Conservation (phyloP, 169 alveolate species). For the Babesia divergens region DNA sequence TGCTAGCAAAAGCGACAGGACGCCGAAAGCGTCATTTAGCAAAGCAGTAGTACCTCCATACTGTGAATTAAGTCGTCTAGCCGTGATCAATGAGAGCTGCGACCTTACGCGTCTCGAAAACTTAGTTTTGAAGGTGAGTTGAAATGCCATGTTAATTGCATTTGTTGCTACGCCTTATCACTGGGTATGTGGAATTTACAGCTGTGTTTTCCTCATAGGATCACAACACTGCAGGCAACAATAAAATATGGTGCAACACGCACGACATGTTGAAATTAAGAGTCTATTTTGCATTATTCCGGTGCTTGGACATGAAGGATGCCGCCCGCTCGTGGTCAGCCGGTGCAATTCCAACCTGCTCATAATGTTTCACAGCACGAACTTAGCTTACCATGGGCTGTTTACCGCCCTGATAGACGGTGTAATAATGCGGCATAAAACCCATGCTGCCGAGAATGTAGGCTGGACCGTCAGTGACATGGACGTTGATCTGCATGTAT, state of each 20-base stretch:
- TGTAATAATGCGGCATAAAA: slow-evolving; percentile 83
- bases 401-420: slow-evolving; percentile 76
- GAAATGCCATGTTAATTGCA: background rate
- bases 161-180: background rate
- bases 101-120: slow-evolving; percentile 64
- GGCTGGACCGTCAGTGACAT: slow-evolving; percentile 83
- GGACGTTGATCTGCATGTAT: slow-evolving; percentile 85
- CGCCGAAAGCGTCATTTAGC: background rate
- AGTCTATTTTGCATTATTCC: background rate
- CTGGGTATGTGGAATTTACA: too few species aligned
- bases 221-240: too few species aligned
- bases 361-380: background rate
- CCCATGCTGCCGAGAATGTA: slow-evolving; percentile 82
- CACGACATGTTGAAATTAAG: background rate
- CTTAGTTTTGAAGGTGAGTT: slow-evolving; percentile 42
- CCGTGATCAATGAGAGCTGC: slow-evolving; percentile 61
- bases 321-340: slow-evolving; percentile 57
- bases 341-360: slow-evolving; percentile 76
- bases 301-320: slow-evolving; percentile 3
- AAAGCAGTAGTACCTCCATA: slow-evolving; percentile 67
- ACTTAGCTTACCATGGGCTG: slow-evolving; percentile 58
- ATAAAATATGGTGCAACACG: background rate
- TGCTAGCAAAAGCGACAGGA: background rate
- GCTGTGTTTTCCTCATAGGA: too few species aligned
- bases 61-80: slow-evolving; percentile 73